A percentile compares a stretch with the other conserved stretches of the same genome.
phyloP scores from a whole-genome alignment of 495 filamentous ascomycete genomes.

The Penicillium flavigenum region DNA sequence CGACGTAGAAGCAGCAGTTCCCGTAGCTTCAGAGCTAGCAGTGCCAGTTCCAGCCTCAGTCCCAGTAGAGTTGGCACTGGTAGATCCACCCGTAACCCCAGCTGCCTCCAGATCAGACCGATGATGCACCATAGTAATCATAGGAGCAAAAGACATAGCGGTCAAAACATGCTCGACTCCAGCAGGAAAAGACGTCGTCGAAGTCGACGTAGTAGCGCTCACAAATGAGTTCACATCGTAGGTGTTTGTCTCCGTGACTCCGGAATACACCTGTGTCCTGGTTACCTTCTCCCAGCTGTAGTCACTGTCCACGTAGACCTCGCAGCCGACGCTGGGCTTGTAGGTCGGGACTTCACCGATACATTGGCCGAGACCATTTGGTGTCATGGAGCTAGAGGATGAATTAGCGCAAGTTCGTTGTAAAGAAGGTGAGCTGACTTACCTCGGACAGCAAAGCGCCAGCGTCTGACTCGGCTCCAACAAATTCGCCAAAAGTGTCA shows the following conservation, averaged over 20 bases:
- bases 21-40: neutral
- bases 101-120: constrained; percentile 5
- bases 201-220: neutral
- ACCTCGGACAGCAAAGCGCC: constrained; percentile 14
- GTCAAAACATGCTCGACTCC: neutral
- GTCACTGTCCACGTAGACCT: neutral
- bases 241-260: neutral
- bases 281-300: neutral
- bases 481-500: constrained; percentile 1
- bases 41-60: neutral
- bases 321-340: constrained; percentile 5
- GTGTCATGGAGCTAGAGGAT: neutral
- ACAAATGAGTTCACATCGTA: neutral
- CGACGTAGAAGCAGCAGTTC: neutral
- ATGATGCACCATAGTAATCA: constrained; percentile 9
- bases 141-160: neutral
- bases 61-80: neutral
- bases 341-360: neutral
- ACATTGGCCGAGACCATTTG: constrained; percentile 1
- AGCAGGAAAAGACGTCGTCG: neutral
- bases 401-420: neutral
- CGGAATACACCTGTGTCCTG: neutral
- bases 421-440: neutral
- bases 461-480: constrained; percentile 9
- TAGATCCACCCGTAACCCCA: neutral